phyloP scores from a whole-genome alignment of 2,329 filamentous ascomycete species.

The Talaromyces sp. region DNA sequence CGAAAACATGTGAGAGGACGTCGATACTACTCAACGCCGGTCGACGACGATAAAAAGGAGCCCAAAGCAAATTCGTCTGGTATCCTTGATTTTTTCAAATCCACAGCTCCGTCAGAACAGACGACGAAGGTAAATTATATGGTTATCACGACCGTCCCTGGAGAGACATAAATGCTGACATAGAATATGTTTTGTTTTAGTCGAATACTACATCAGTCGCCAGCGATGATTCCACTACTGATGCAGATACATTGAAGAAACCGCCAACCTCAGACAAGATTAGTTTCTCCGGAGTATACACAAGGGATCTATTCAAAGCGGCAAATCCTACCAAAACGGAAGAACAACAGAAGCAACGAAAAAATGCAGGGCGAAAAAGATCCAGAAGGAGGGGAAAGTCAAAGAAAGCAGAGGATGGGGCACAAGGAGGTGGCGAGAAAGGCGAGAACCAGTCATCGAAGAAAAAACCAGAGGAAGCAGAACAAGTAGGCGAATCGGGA shows the following conservation, averaged over 20 bases:
- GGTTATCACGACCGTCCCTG: background rate
- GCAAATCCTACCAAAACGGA: background rate
- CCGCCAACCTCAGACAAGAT: background rate
- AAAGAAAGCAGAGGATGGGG: background rate
- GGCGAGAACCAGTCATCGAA: background rate
- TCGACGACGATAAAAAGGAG: conserved; percentile 10
- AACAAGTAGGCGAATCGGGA: background rate
- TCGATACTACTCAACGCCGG: conserved; percentile 27
- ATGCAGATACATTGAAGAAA: background rate
- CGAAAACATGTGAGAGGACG: conserved; percentile 24
- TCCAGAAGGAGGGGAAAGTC: background rate
- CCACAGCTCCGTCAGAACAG: background rate
- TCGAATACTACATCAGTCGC: background rate
- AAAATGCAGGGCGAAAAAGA: background rate
- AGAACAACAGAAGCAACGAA: background rate
- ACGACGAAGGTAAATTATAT: background rate
- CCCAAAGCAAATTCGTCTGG: background rate
- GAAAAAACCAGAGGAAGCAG: background rate
- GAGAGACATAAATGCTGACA: background rate
- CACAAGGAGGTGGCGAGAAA: background rate
- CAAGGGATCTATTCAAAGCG: conserved; percentile 1
- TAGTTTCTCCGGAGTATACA: background rate
- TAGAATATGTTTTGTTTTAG: background rate
- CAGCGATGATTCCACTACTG: background rate
- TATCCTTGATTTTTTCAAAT: background rate